phyloP scores from a whole-genome alignment of 768 basidiomycete species.

The Terana coerulea region DNA sequence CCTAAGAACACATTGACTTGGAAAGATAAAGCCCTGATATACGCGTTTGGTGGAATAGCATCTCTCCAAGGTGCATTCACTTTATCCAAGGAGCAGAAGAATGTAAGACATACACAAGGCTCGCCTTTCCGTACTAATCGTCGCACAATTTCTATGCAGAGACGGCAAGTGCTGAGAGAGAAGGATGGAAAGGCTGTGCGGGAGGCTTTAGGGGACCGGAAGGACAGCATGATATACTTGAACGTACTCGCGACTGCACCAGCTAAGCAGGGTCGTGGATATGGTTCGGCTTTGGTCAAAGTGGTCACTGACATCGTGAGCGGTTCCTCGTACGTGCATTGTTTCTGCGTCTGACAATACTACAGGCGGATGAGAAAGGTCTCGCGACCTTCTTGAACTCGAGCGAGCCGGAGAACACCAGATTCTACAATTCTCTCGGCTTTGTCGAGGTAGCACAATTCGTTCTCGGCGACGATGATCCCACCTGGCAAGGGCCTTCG shows the following conservation, averaged over 20 bases:
- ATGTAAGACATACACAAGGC: neutral
- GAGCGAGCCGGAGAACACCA: neutral
- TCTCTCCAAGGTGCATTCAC: neutral
- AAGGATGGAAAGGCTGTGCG: neutral
- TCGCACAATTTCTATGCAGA: neutral
- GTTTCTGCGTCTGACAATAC: no score
- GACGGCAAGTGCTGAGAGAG: neutral
- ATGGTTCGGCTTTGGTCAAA: constrained; percentile 8
- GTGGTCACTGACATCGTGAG: constrained; percentile 1
- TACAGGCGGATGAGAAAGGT: neutral
- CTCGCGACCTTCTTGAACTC: neutral
- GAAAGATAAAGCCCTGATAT: neutral
- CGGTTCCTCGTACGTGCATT: no score
- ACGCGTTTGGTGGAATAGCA: neutral
- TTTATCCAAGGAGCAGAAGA: constrained; percentile 1
- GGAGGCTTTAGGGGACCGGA: neutral
- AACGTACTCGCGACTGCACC: neutral
- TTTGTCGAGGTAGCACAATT: neutral
- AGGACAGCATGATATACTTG: constrained; percentile 3
- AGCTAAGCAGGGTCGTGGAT: constrained; percentile 10
- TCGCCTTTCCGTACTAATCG: neutral
- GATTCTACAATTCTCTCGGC: constrained; percentile 1
- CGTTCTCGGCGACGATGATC: constrained; percentile 1
- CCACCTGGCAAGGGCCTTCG: neutral
- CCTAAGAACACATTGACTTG: neutral